Conservation (phyloP, 805 yeast species). For the Yamadazyma nakazawae region DNA sequence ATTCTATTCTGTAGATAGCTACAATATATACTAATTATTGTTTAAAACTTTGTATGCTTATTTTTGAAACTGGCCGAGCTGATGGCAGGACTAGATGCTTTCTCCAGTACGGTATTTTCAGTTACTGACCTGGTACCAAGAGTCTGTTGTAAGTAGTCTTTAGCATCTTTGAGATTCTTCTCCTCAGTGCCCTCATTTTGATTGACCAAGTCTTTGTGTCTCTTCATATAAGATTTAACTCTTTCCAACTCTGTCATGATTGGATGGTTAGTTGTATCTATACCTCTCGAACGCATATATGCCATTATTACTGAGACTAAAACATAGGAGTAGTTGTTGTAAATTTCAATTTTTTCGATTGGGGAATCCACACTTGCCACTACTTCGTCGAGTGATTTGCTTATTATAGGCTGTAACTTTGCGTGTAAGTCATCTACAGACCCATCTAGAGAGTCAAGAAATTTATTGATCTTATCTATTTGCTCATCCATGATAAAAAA, state of each 20-base stretch:
- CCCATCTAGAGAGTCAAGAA: constrained; percentile 34
- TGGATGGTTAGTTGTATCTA: constrained; percentile 55
- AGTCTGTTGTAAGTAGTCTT: constrained; percentile 44
- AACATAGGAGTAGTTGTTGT: constrained; percentile 47
- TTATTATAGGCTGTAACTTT: constrained; percentile 33
- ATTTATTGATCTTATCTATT: constrained; percentile 38
- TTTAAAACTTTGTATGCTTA: constrained; percentile 34
- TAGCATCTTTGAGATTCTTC: constrained; percentile 27
- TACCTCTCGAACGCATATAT: constrained; percentile 56
- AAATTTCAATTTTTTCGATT: constrained; percentile 27
- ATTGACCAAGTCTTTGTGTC: constrained; percentile 42
- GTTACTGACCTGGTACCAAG: constrained; percentile 32
- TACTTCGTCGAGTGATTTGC: constrained; percentile 40
- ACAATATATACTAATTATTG: constrained; percentile 1
- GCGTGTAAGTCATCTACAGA: constrained; percentile 34
- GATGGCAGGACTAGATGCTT: constrained; percentile 34
- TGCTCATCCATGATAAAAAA: constrained; percentile 42
- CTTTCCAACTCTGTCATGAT: constrained; percentile 65
- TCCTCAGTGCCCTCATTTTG: constrained; percentile 20
- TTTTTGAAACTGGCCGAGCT: constrained; percentile 36
- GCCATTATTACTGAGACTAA: constrained; percentile 57
- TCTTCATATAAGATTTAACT: constrained; percentile 65
- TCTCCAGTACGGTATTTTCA: constrained; percentile 13
- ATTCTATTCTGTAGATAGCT: not conserved
- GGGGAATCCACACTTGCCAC: constrained; percentile 21